Percentiles rank a stretch among this genome's conserved stretches.
These are phyloP conservation scores for Colletotrichum musae DNA, from an alignment of 2,329 filamentous ascomycete genomes.

Conservation along the genomic window DNA sequence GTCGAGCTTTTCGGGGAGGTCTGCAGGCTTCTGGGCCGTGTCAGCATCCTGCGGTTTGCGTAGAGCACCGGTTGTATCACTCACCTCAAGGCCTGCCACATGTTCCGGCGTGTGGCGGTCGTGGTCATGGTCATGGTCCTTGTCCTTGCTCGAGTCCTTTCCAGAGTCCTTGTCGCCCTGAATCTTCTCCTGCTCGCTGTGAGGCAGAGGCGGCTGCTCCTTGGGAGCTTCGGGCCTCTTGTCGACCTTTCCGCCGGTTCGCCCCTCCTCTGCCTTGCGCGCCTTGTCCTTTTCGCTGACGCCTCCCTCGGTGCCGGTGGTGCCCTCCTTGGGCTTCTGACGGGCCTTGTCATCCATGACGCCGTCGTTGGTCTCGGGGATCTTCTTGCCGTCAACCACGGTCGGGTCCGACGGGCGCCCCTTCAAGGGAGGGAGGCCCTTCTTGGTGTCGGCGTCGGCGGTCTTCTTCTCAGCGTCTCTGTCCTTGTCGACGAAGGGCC, in stretches of 20 bases:
- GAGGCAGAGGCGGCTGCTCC: slow-evolving; percentile 85
- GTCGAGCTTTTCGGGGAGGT: slow-evolving; percentile 84
- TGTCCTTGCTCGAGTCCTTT: slow-evolving; percentile 58
- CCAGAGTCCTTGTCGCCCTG: slow-evolving; percentile 56
- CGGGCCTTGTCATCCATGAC: slow-evolving; percentile 94
- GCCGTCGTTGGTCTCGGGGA: slow-evolving; percentile 78
- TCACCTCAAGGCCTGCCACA: slow-evolving; percentile 71
- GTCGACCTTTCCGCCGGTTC: slow-evolving; percentile 75
- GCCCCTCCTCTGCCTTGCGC: slow-evolving; percentile 76
- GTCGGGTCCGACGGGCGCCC: slow-evolving; percentile 67
- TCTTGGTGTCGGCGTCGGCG: slow-evolving; percentile 52
- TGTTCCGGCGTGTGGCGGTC: slow-evolving; percentile 55
- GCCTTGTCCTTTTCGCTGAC: slow-evolving; percentile 90
- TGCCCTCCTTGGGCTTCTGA: slow-evolving; percentile 83
- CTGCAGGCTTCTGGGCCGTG: slow-evolving; percentile 77
- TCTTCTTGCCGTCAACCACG: slow-evolving; percentile 71
- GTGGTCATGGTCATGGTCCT: slow-evolving; percentile 61
- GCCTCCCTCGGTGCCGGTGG: slow-evolving; percentile 89
- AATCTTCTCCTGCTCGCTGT: slow-evolving; percentile 83
- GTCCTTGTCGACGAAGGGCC: slow-evolving; percentile 76
- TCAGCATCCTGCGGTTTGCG: slow-evolving; percentile 8
- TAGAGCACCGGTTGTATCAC: slow-evolving; percentile 36
- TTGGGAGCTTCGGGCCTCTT: slow-evolving; percentile 89
- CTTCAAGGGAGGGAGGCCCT: slow-evolving; percentile 61
- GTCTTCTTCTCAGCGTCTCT: slow-evolving; percentile 51